Evolutionary conservation across 1,139 yeast species (phyloP).

Genomic region (Hemisphaericaspora subhashii): DNA sequence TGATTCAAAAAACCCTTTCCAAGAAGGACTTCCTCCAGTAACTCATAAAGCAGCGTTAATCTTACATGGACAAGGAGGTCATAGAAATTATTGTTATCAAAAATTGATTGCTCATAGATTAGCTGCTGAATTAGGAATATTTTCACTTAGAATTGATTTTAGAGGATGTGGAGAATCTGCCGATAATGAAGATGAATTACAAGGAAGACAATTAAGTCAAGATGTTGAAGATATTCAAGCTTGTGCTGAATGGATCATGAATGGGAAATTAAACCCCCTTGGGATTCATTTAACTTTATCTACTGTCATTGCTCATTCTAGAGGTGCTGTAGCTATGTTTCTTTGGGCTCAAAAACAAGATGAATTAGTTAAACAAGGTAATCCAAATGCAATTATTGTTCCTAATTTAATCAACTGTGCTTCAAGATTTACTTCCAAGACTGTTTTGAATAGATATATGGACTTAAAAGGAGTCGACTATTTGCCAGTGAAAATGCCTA

Average conservation of each 20-base stretch:
- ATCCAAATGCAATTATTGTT: slow-evolving; percentile 36
- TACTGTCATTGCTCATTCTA: slow-evolving; percentile 69
- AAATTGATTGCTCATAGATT: slow-evolving; percentile 59
- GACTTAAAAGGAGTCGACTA: slow-evolving; percentile 18
- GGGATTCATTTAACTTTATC: slow-evolving; percentile 48
- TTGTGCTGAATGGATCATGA: slow-evolving; percentile 46
- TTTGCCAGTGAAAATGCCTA: slow-evolving; percentile 19
- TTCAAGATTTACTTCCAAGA: slow-evolving; percentile 51
- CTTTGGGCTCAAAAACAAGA: slow-evolving; percentile 61
- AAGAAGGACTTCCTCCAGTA: slow-evolving; percentile 34
- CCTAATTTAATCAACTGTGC: slow-evolving; percentile 74
- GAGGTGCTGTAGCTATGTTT: slow-evolving; percentile 80
- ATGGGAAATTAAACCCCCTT: slow-evolving; percentile 35
- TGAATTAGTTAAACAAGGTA: slow-evolving; percentile 25
- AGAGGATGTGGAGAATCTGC: slow-evolving; percentile 82
- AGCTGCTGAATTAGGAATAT: slow-evolving; percentile 59
- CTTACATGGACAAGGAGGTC: slow-evolving; percentile 83
- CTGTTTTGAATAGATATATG: slow-evolving; percentile 39
- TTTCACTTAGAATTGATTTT: slow-evolving; percentile 76
- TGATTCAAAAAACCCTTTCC: slow-evolving; percentile 24
- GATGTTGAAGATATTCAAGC: slow-evolving; percentile 70
- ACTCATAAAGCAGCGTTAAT: slow-evolving; percentile 42
- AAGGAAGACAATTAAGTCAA: slow-evolving; percentile 58
- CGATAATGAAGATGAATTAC: slow-evolving; percentile 39
- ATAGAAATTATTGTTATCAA: slow-evolving; percentile 78